Evolutionary conservation across 139 green algal species (phyloP).

Genomic region (Protoeuglena noctilucae): DNA sequence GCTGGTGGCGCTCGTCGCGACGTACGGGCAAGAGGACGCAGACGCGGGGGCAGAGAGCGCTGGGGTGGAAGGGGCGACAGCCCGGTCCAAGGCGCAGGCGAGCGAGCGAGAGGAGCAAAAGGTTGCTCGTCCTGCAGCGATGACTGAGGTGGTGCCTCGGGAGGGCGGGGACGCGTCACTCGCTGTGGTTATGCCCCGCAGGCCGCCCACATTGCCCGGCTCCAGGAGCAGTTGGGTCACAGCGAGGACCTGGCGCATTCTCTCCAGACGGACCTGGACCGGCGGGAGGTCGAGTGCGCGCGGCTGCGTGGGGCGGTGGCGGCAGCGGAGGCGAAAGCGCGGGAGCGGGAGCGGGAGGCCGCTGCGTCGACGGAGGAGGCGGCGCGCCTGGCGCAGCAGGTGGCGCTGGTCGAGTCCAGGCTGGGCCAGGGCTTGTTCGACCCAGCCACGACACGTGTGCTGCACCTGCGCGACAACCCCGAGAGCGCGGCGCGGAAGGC

Average conservation of each 20-base stretch:
- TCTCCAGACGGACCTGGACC: too few relatives aligned
- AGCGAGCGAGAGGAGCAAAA: neutral
- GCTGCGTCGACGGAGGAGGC: neutral
- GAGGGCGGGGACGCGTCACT: too few relatives aligned
- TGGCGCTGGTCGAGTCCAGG: neutral
- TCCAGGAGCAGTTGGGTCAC: too few relatives aligned
- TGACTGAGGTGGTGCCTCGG: too few relatives aligned
- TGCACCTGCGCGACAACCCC: slow-evolving; percentile 1
- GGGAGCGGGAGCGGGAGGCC: neutral
- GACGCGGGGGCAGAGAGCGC: neutral
- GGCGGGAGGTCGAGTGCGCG: neutral
- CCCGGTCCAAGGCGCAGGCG: too few relatives aligned
- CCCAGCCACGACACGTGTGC: neutral
- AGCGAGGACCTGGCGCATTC: too few relatives aligned
- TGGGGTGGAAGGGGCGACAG: neutral
- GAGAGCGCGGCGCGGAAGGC: neutral
- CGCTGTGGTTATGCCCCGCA: too few relatives aligned
- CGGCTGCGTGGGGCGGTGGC: neutral
- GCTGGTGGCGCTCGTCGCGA: neutral
- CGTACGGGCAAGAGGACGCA: neutral
- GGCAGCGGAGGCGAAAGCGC: neutral
- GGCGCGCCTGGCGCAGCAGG: neutral
- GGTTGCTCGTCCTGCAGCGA: too few relatives aligned
- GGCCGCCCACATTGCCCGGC: too few relatives aligned
- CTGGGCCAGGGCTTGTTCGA: neutral